Conservation (phyloP, 495 filamentous ascomycete genomes). For the Alectoria sarmentosa region DNA sequence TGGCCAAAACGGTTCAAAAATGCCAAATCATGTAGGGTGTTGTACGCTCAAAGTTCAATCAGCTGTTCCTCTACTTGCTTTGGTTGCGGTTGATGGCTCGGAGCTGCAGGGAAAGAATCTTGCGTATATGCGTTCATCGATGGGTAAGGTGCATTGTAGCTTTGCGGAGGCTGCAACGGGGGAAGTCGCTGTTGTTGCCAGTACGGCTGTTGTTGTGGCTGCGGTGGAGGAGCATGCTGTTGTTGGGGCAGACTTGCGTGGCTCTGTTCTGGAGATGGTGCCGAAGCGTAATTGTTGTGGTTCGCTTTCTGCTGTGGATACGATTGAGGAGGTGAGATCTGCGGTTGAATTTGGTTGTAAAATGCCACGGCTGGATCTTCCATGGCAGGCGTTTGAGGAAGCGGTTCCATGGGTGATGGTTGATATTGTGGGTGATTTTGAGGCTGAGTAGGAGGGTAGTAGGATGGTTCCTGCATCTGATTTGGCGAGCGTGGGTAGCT, state of each 20-base stretch:
- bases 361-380: constrained; percentile 22
- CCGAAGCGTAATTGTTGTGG: constrained; percentile 8
- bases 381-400: constrained; percentile 20
- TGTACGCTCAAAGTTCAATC: constrained; percentile 56
- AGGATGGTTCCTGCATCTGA: constrained; percentile 17
- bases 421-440: constrained; percentile 23
- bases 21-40: constrained; percentile 12
- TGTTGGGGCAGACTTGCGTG: constrained; percentile 29
- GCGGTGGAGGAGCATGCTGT: constrained; percentile 20
- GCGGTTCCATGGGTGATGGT: constrained; percentile 14
- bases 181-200: constrained; percentile 22
- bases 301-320: constrained; percentile 21
- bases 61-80: constrained; percentile 75
- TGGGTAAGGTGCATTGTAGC: constrained; percentile 30
- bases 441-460: constrained; percentile 7
- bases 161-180: constrained; percentile 20
- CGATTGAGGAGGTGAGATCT: constrained; percentile 25
- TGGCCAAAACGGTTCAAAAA: neutral
- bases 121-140: constrained; percentile 49
- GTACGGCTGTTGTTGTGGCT: constrained; percentile 28
- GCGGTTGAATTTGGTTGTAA: constrained; percentile 19
- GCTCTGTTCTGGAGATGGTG: constrained; percentile 19
- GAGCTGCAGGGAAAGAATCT: constrained; percentile 58
- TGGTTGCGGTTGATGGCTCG: constrained; percentile 52
- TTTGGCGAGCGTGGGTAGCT: constrained; percentile 16